These are phyloP conservation scores for Tetrahymena borealis DNA, from an alignment of 73 alveolate genomes.

Conservation along the genomic window DNA sequence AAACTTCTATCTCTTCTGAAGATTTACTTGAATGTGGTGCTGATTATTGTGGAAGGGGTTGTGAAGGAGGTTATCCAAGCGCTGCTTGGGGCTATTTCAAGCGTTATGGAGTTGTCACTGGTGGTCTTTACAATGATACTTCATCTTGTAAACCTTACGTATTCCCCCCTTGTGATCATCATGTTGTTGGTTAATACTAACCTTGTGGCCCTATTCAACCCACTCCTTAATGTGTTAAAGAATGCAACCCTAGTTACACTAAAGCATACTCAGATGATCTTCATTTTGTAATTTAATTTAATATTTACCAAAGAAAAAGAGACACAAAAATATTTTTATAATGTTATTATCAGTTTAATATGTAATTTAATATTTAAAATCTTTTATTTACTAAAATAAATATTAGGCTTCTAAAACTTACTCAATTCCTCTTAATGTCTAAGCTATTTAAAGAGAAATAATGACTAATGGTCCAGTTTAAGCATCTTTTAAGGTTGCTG, in stretches of 20 bases:
- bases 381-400: too few relatives aligned
- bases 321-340: too few relatives aligned
- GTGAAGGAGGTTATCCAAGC: conserved; percentile 12
- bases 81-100: conserved; percentile 7
- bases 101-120: conserved; percentile 1
- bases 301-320: too few relatives aligned
- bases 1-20: conserved; percentile 15
- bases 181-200: not conserved
- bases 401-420: not conserved
- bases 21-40: conserved; percentile 20
- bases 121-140: not conserved
- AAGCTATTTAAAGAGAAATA: not conserved
- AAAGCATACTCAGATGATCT: not conserved
- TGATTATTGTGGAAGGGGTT: conserved; percentile 10
- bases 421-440: not conserved
- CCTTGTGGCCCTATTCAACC: conserved; percentile 4
- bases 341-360: too few relatives aligned
- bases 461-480: not conserved
- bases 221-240: not conserved
- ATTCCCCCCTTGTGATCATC: conserved; percentile 36
- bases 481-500: not conserved
- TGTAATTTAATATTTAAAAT: too few relatives aligned
- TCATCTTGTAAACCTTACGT: conserved; percentile 5
- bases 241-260: not conserved
- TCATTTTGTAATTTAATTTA: not conserved